These are phyloP conservation scores for Euphrasia confusa DNA, from an alignment of 257 asterid species.

Conservation along the genomic window DNA sequence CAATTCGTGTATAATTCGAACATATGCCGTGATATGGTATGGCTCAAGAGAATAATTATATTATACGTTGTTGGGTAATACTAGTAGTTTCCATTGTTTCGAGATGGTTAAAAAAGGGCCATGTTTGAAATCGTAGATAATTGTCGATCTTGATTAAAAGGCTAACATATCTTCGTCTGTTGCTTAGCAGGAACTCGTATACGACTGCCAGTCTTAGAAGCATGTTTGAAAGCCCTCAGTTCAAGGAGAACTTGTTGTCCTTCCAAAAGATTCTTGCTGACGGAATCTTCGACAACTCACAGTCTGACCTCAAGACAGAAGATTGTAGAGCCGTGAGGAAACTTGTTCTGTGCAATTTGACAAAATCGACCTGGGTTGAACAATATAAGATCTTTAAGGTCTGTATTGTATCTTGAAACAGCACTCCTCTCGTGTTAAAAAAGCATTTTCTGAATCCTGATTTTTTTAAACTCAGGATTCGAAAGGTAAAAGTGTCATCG, in stretches of 20 bases:
- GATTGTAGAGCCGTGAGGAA: slow-evolving; percentile 54
- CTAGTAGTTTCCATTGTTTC: too few relatives aligned
- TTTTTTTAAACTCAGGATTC: slow-evolving; percentile 37
- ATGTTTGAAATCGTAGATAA: too few relatives aligned
- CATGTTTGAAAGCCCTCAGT: slow-evolving; percentile 57
- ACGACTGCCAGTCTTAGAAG: slow-evolving; percentile 43
- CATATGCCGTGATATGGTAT: too few relatives aligned
- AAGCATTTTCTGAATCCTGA: slow-evolving; percentile 4
- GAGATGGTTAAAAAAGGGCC: too few relatives aligned
- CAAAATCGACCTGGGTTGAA: slow-evolving; percentile 71
- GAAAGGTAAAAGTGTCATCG: slow-evolving; percentile 34
- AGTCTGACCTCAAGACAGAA: slow-evolving; percentile 44
- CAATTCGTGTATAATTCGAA: too few relatives aligned
- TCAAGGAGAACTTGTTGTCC: slow-evolving; percentile 57
- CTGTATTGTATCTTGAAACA: too few relatives aligned
- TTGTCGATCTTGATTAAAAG: neutral
- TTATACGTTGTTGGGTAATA: too few relatives aligned
- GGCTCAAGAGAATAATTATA: too few relatives aligned
- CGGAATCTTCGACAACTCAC: slow-evolving; percentile 60
- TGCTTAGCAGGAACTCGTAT: slow-evolving; percentile 17
- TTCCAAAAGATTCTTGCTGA: slow-evolving; percentile 74
- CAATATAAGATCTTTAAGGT: slow-evolving; percentile 52
- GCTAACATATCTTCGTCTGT: slow-evolving; percentile 4
- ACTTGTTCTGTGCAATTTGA: slow-evolving; percentile 42
- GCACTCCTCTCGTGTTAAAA: slow-evolving; percentile 1